Evolutionary conservation across 2,329 filamentous ascomycete species (phyloP).

Genomic region (Colletotrichum lindemuthianum): DNA sequence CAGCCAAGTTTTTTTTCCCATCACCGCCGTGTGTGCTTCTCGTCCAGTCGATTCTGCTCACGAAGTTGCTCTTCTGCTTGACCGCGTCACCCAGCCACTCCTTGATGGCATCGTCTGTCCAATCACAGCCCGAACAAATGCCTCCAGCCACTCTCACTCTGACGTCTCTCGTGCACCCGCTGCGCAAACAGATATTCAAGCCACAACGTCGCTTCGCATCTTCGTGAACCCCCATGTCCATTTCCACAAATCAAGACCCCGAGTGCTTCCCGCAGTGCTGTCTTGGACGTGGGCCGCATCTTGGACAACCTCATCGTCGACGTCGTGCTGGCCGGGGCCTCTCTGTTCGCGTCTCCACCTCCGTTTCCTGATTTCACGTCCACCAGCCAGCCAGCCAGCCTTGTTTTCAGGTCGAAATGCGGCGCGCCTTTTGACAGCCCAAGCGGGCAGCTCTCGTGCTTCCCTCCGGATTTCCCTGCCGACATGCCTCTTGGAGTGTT

Average conservation of each 20-base stretch:
- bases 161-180: constrained; percentile 7
- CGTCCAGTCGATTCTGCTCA: constrained; percentile 4
- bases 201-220: not conserved
- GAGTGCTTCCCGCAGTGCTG: not conserved
- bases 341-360: not conserved
- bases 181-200: constrained; percentile 1
- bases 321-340: not conserved
- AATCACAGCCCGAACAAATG: not conserved
- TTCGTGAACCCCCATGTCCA: too few species aligned
- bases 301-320: not conserved
- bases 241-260: constrained; percentile 16
- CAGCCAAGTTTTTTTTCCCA: constrained; percentile 16
- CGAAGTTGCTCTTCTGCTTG: not conserved
- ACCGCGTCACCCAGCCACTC: constrained; percentile 22
- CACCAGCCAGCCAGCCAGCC: not conserved
- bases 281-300: not conserved
- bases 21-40: too few species aligned
- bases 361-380: constrained; percentile 8
- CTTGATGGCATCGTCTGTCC: not conserved
- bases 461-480: not conserved
- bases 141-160: constrained; percentile 18
- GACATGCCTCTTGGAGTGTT: not conserved
- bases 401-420: constrained; percentile 20
- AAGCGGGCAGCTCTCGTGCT: not conserved
- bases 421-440: not conserved